phyloP scores from a whole-genome alignment of 495 filamentous ascomycete genomes.

The Lophium mytilinum region DNA sequence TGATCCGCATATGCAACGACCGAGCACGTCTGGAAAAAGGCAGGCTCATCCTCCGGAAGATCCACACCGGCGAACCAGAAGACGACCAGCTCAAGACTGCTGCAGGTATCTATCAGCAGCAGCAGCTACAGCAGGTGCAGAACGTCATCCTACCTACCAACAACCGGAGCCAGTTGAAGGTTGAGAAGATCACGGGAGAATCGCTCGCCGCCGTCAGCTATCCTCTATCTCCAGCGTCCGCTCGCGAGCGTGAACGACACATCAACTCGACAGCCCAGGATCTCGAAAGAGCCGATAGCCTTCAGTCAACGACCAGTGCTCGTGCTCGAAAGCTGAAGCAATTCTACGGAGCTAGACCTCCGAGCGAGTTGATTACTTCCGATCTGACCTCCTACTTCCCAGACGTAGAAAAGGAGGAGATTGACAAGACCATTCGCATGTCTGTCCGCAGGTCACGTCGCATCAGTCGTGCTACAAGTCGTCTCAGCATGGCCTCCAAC shows the following conservation, averaged over 20 bases:
- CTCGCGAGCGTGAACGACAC: conserved; percentile 52
- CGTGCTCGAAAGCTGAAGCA: conserved; percentile 52
- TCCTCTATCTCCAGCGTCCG: conserved; percentile 63
- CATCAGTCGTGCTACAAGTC: conserved; percentile 82
- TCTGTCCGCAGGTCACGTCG: conserved; percentile 83
- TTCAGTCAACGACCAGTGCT: conserved; percentile 38
- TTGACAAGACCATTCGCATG: conserved; percentile 86
- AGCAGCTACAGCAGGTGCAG: conserved; percentile 63
- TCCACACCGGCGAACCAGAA: conserved; percentile 78
- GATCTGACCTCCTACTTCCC: conserved; percentile 96
- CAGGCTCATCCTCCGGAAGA: conserved; percentile 81
- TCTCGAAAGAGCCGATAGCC: conserved; percentile 49
- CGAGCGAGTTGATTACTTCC: conserved; percentile 93
- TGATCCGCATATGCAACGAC: conserved; percentile 77
- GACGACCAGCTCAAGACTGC: conserved; percentile 71
- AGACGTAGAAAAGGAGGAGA: conserved; percentile 82
- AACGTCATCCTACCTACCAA: conserved; percentile 54
- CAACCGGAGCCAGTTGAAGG: conserved; percentile 63
- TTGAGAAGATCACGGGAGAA: conserved; percentile 78
- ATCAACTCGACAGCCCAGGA: conserved; percentile 52
- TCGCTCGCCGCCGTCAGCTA: conserved; percentile 74
- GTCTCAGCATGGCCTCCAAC: conserved; percentile 89
- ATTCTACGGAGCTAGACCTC: conserved; percentile 87
- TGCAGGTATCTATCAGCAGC: conserved; percentile 73
- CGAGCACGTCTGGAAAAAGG: conserved; percentile 69